Base-by-base conservation (phyloP, 805 yeast species). In the Kazachstania taianensis region DNA sequence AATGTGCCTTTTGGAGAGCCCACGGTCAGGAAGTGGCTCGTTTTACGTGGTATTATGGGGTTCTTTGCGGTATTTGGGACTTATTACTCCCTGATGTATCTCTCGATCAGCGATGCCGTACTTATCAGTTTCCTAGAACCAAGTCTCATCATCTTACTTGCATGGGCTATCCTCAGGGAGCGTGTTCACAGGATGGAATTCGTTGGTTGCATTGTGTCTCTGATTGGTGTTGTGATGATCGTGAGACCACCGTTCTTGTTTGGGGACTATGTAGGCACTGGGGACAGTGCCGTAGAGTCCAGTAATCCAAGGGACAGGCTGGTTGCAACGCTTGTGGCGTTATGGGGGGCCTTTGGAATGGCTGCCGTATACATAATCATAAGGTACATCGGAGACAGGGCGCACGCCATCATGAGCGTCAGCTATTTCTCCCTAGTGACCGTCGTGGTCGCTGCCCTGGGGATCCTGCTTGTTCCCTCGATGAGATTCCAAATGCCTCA, bases 41-140 rank as follows among this genome's bases (percentile, higher is more conserved):
- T 73, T 0, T 30, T 70, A 3, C 65, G 96, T 41, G 95, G 94
- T 0, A 33, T 67, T 2, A 66, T 75, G 12, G 96, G 96, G 4
- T 82, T 77, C 47, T 55, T 80, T 39, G 94, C 94, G 3, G 94
- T 85, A 5, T 78, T 78, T 50, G 79, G 89, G 5, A 63, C 81
- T 52, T 86, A 83, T 55, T 82, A 67, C 52, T 74, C 94, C 1
- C 62, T 86, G 44, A 67, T 73, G 60, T 82, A 80, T 48, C 63
- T 86, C 30, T 72, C 82, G 33, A 69, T 86, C 5, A 77, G 87
- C 8, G 96, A 86, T 51, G 82, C 92, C 1, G 77, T 83, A 1
- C 78, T 81, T 10, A 78, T 86, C 34, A 75, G 89, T 2, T 86
- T 86, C 46, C 57, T 86, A 49, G 66, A 75, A 0, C 96, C 96